A percentile compares a stretch with the other conserved stretches of the same genome.
phyloP scores from a whole-genome alignment of 2,329 filamentous ascomycete species.

The Diaporthe destruens region DNA sequence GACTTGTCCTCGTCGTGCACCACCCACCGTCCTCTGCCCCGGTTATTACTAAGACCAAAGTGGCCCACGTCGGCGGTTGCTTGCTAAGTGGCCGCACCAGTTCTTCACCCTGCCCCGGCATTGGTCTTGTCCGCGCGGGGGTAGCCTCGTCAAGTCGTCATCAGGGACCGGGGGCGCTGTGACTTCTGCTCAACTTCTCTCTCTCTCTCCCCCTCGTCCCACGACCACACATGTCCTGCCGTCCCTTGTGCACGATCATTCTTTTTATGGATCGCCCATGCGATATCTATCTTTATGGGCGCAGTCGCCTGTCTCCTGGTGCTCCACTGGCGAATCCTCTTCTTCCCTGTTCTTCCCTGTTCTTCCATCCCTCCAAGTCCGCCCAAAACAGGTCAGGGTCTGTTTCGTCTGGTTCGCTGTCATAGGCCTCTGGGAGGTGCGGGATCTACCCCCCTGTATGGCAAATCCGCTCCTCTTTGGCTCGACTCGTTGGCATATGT shows the following conservation, averaged over 20 bases:
- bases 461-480: slow-evolving; percentile 36
- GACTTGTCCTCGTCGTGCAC: neutral
- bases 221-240: slow-evolving; percentile 44
- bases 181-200: slow-evolving; percentile 14
- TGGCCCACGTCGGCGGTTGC: neutral
- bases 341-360: slow-evolving; percentile 53
- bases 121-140: slow-evolving; percentile 31
- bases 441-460: slow-evolving; percentile 42
- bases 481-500: slow-evolving; percentile 54
- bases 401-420: slow-evolving; percentile 59
- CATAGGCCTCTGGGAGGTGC: slow-evolving; percentile 50
- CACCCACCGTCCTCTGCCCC: neutral
- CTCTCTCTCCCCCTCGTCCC: slow-evolving; percentile 1
- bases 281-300: slow-evolving; percentile 46
- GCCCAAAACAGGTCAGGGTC: slow-evolving; percentile 55
- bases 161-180: slow-evolving; percentile 8
- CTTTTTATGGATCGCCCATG: slow-evolving; percentile 49
- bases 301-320: slow-evolving; percentile 46
- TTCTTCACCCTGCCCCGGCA: slow-evolving; percentile 35
- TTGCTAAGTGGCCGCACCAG: slow-evolving; percentile 30
- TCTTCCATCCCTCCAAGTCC: slow-evolving; percentile 46
- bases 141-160: slow-evolving; percentile 36
- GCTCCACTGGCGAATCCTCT: slow-evolving; percentile 41
- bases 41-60: neutral
- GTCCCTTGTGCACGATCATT: slow-evolving; percentile 50